These are phyloP conservation scores for Phyllosticta paracitricarpa DNA, from an alignment of 2,329 filamentous ascomycete genomes.

Conservation along the genomic window DNA sequence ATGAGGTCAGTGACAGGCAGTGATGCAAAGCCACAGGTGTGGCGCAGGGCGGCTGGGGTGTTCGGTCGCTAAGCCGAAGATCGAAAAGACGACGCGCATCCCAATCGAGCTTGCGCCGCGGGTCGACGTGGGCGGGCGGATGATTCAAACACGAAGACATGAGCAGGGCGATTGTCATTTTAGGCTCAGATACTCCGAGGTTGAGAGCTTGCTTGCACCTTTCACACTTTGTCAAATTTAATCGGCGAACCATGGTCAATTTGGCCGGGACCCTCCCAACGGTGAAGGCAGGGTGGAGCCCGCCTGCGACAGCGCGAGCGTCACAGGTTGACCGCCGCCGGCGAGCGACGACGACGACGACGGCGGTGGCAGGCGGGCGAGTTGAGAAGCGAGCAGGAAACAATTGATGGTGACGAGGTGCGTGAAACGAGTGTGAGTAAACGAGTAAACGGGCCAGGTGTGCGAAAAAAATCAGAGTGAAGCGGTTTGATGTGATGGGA, in stretches of 20 bases:
- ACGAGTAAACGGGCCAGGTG: no score
- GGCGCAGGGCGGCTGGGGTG: neutral
- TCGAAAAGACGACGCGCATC: neutral
- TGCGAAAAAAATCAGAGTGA: no score
- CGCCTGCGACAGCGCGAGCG: slow-evolving; percentile 2
- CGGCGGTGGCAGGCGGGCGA: neutral
- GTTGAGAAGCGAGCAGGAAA: neutral
- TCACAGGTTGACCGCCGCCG: neutral
- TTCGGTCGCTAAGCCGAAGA: neutral
- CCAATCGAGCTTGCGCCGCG: neutral
- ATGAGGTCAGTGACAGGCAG: no score
- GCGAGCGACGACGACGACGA: neutral
- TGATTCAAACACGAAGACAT: neutral
- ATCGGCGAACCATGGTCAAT: neutral
- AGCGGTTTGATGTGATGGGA: no score
- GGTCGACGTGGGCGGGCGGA: no score
- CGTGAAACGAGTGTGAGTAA: no score
- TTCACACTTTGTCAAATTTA: neutral
- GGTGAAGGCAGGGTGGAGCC: slow-evolving; percentile 4
- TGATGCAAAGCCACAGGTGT: neutral
- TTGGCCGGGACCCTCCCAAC: neutral
- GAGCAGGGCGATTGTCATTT: neutral
- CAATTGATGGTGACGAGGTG: no score
- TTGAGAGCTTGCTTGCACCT: neutral
- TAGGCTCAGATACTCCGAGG: neutral